Evolutionary conservation across 2,329 filamentous ascomycete species (phyloP), one percentile per base, ranked within the genome.

Genomic region (Elsinoe fawcettii): DNA sequence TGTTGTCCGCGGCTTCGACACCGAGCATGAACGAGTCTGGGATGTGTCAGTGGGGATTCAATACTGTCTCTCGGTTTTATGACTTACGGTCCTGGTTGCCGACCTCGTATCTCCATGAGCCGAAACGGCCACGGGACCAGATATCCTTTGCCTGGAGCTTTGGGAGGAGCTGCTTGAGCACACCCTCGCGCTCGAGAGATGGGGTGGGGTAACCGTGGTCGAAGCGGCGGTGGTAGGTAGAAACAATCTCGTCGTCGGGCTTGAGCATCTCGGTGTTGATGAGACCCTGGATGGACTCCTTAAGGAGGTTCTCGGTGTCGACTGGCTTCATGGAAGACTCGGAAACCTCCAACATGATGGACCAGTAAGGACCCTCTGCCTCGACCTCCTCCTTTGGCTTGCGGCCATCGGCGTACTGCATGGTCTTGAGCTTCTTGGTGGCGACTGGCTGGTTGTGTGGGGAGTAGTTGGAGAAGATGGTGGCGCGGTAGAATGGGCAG

Each of bases 381-480:
- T 89, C 76, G 68, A 88, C 84, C 53, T 78, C 79, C 65, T 83
- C 88, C 61, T 79, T 74, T 58, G 90, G 82, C 77, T 90, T 89
- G 74, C 84, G 87, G 72, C 93, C 93, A 67, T 96, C 81, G 58
- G 87, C 93, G 41, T 91, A 80, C 73, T 91, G 87, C 65, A 90
- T 77, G 20, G 93, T 97, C 37, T 90, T 83, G 58, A 99, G 84
- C 80, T 95, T 93, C 70, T 80, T 85, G 58, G 86, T 84, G 59
- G 84, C 79, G 64, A 88, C 78, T 32, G 93, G 93, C 78, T 97
- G 93, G 81, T 99, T 99, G 83, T 95, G 85, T 55, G 92, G 93
- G 20, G 93, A 97, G 82, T 99, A 99, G 83, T 99, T 99, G 75
- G 92, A 97, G 84, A 99, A 99, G 78, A 99, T 97, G 70, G 93